Conservation (phyloP, 2,329 filamentous ascomycete genomes). For the Xylariaceae sp. region DNA sequence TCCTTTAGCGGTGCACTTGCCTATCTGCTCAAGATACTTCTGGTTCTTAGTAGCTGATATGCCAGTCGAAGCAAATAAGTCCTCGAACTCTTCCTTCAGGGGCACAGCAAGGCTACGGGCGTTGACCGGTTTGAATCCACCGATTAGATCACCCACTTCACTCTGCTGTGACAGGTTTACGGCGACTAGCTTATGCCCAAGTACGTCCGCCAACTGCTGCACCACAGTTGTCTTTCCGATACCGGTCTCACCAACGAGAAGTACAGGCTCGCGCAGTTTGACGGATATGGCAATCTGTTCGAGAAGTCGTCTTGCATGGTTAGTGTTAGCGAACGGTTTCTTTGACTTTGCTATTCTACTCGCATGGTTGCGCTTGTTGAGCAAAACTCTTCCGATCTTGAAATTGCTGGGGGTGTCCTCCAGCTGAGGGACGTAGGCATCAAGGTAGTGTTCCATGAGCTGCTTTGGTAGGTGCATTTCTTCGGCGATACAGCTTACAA, state of each 20-base stretch:
- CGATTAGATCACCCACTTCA: slow-evolving; percentile 90
- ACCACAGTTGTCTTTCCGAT: slow-evolving; percentile 97
- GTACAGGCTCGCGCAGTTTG: slow-evolving; percentile 75
- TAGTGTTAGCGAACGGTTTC: slow-evolving; percentile 80
- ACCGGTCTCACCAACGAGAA: slow-evolving; percentile 97
- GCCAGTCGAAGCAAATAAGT: slow-evolving; percentile 75
- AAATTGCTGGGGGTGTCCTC: slow-evolving; percentile 56
- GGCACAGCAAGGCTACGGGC: slow-evolving; percentile 82
- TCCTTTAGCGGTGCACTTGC: slow-evolving; percentile 71
- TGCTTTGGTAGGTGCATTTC: slow-evolving; percentile 83
- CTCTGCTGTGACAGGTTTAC: slow-evolving; percentile 98
- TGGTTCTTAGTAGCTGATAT: slow-evolving; percentile 86
- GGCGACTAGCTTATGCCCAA: slow-evolving; percentile 82
- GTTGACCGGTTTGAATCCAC: slow-evolving; percentile 94
- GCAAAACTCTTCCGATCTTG: slow-evolving; percentile 59
- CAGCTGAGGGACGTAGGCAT: slow-evolving; percentile 65
- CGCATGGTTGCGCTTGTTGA: slow-evolving; percentile 54
- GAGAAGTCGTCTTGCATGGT: slow-evolving; percentile 74
- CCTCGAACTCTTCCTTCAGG: slow-evolving; percentile 88
- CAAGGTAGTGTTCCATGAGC: slow-evolving; percentile 70
- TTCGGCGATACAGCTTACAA: slow-evolving; percentile 71
- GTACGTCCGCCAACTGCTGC: slow-evolving; percentile 78
- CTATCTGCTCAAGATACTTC: slow-evolving; percentile 74
- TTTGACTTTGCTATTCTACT: slow-evolving; percentile 48
- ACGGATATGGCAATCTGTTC: slow-evolving; percentile 85